Evolutionary conservation across 257 asterid species (phyloP).

Genomic region (Lycium barbarum): DNA sequence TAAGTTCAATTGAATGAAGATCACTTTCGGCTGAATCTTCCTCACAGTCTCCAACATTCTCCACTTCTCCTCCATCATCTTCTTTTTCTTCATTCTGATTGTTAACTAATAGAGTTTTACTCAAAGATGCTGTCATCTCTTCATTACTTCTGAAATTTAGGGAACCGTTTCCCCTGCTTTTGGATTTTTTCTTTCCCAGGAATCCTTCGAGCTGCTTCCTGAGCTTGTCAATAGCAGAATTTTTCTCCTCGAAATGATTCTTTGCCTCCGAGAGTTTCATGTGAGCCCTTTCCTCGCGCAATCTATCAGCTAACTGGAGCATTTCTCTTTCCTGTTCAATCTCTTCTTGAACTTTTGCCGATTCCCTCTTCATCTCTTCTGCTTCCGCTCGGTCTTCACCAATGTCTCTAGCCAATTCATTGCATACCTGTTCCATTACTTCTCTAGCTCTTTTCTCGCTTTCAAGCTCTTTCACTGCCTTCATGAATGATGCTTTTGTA

Average conservation of each 20-base stretch:
- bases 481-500: slow-evolving; percentile 58
- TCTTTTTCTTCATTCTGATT: slow-evolving; percentile 48
- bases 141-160: slow-evolving; percentile 42
- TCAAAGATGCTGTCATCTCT: slow-evolving; percentile 40
- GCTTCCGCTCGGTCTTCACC: slow-evolving; percentile 64
- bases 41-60: slow-evolving; percentile 47
- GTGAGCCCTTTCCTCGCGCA: slow-evolving; percentile 63
- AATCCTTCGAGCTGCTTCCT: slow-evolving; percentile 78
- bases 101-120: slow-evolving; percentile 38
- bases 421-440: slow-evolving; percentile 68
- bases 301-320: slow-evolving; percentile 63
- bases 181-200: slow-evolving; percentile 57
- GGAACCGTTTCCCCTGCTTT: slow-evolving; percentile 34
- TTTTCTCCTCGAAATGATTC: slow-evolving; percentile 67
- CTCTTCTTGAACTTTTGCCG: slow-evolving; percentile 56
- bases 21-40: slow-evolving; percentile 69
- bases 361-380: slow-evolving; percentile 60
- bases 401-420: slow-evolving; percentile 65
- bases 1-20: slow-evolving; percentile 68
- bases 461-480: slow-evolving; percentile 69
- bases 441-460: slow-evolving; percentile 82
- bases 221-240: slow-evolving; percentile 69
- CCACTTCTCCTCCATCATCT: slow-evolving; percentile 61
- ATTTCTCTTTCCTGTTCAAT: slow-evolving; percentile 69
- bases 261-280: slow-evolving; percentile 63